Conservation (phyloP, 2,329 filamentous ascomycete species). For the Orbilia blumenaviensis region DNA sequence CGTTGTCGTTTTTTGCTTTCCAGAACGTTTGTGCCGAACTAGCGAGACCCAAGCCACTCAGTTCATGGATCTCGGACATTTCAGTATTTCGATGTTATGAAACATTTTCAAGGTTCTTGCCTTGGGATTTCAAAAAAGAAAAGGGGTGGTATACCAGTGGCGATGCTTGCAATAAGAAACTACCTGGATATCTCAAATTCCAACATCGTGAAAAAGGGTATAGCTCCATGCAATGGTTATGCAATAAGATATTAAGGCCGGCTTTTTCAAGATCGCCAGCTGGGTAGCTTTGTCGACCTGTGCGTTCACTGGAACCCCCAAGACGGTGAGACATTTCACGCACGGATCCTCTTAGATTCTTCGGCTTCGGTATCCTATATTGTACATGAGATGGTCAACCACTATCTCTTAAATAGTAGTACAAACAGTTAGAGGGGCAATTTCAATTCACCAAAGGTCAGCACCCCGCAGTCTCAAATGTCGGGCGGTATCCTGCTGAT, state of each 20-base stretch:
- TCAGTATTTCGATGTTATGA: constrained; percentile 45
- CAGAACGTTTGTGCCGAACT: constrained; percentile 27
- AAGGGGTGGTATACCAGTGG: constrained; percentile 6
- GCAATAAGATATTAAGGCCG: constrained; percentile 32
- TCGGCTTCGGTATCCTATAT: constrained; percentile 54
- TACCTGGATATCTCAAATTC: constrained; percentile 14
- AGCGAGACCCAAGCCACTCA: constrained; percentile 40
- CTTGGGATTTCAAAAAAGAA: constrained; percentile 1
- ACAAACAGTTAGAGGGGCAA: constrained; percentile 33
- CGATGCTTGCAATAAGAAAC: neutral
- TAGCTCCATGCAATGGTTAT: constrained; percentile 22
- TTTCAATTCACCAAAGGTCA: constrained; percentile 19
- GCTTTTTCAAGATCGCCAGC: constrained; percentile 22
- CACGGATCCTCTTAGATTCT: constrained; percentile 36
- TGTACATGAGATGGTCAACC: constrained; percentile 33
- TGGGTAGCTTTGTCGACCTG: constrained; percentile 11
- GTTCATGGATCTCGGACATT: constrained; percentile 51
- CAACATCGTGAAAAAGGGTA: constrained; percentile 15
- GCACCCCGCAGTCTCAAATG: constrained; percentile 39
- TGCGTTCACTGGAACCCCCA: constrained; percentile 7
- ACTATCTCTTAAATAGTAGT: constrained; percentile 1
- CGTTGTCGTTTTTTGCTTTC: constrained; percentile 33
- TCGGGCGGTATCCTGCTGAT: neutral
- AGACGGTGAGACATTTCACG: constrained; percentile 44
- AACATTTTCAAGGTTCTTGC: constrained; percentile 36